Percentiles rank a stretch among this genome's conserved stretches.
phyloP scores from a whole-genome alignment of 108 stramenopile genomes.

The Skeletonema tropicum region DNA sequence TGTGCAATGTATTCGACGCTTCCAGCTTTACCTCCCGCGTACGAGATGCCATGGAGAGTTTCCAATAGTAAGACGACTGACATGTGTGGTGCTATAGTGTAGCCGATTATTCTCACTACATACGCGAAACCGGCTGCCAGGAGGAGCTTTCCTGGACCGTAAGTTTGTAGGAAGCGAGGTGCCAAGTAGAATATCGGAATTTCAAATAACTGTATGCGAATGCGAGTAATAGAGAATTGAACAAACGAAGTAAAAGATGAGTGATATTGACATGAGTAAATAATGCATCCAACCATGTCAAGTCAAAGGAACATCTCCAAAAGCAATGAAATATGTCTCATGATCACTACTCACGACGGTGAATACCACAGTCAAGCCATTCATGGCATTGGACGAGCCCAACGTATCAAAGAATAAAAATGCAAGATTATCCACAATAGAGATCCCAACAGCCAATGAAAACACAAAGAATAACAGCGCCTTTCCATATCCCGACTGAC shows the following conservation, averaged over 20 bases:
- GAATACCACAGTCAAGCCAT: constrained; percentile 61
- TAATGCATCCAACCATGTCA: too few species aligned
- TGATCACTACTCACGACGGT: constrained; percentile 49
- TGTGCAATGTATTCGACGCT: constrained; percentile 52
- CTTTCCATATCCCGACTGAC: constrained; percentile 28
- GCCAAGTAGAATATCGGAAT: constrained; percentile 69
- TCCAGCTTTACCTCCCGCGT: constrained; percentile 53
- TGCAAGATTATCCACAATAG: constrained; percentile 59
- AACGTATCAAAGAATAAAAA: constrained; percentile 69
- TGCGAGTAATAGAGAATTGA: too few species aligned
- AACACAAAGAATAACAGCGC: constrained; percentile 41
- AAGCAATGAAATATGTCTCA: not conserved
- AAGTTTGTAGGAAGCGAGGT: constrained; percentile 42
- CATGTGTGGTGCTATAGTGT: constrained; percentile 54
- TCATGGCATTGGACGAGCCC: constrained; percentile 52
- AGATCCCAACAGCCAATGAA: constrained; percentile 51
- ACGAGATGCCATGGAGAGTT: constrained; percentile 74
- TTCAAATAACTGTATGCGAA: constrained; percentile 40
- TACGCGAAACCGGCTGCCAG: constrained; percentile 55
- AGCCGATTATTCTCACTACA: constrained; percentile 63
- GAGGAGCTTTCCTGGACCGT: constrained; percentile 48
- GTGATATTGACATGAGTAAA: not conserved
- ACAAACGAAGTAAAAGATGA: not conserved
- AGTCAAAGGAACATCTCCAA: too few species aligned
- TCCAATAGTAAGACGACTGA: constrained; percentile 60